Base-by-base conservation (phyloP, 495 filamentous ascomycete genomes). In the Thozetella sp. region DNA sequence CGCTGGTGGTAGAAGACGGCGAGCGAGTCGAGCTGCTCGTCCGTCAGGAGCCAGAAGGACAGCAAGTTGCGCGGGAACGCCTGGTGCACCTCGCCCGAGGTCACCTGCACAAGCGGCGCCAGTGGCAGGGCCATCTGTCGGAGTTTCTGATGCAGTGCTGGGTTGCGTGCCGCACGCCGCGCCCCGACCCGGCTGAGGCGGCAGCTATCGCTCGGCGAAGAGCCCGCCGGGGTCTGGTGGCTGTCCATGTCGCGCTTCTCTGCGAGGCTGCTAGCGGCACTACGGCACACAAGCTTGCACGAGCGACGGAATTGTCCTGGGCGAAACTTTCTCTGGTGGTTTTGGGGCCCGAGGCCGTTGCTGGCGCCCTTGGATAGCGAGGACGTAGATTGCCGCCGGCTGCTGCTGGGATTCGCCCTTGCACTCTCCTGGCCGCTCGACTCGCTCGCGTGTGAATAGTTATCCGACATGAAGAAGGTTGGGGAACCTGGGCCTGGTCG, bases 1-100 rank as follows among this genome's bases (percentile, higher is more conserved):
- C 83, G 76, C 69, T 97, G 92, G 71, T 93, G 87, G 73, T 92
- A 95, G 69, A 90, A 88, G 37, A 78, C 74, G 9, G 91, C 90
- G 4, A 96, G 85, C 34, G 69, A 70, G 66, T 96, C 90, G 45
- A 93, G 83, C 69, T 94, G 79, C 22, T 62, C 67, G 61, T 84
- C 81, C 26, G 90, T 92, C 45, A 96, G 83, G 23, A 95, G 84
- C 77, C 89, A 90, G 78, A 87, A 93, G 69, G 82, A 73, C 0
- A 93, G 80, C 15, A 93, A 67, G 0, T 83, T 89, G 0, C 27
- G 57, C 0, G 92, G 92, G 75, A 91, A 96, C 19, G 74, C 60
- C 0, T 88, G 86, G 70, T 92, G 88, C 0, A 84, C 58, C 11
- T 69, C 62, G 51, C 88, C 89, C 0, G 83, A 83, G 10, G 81